Conservation (phyloP, 2,329 filamentous ascomycete genomes). For the Epichloe sp. region DNA sequence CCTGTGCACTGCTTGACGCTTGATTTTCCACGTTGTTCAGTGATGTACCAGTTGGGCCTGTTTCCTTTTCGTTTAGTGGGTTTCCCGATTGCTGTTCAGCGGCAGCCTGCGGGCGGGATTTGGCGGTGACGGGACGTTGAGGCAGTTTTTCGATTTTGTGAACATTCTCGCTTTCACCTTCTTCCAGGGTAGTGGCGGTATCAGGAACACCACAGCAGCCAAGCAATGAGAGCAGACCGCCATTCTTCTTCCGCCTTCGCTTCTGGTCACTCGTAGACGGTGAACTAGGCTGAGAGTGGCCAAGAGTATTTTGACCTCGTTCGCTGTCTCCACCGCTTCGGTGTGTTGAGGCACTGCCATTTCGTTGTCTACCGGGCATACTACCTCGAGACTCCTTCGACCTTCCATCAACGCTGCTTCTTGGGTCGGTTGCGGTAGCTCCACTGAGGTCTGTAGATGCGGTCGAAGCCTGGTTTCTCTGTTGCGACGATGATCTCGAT, state of each 20-base stretch:
- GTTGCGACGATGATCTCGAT: conserved; percentile 48
- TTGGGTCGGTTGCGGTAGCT: conserved; percentile 42
- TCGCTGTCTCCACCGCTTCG: conserved; percentile 42
- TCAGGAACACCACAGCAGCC: conserved; percentile 56
- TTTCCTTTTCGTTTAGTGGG: conserved; percentile 36
- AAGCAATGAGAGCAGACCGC: conserved; percentile 46
- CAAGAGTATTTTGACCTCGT: conserved; percentile 32
- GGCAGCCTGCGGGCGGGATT: conserved; percentile 38
- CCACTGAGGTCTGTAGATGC: conserved; percentile 48
- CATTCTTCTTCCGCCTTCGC: conserved; percentile 43
- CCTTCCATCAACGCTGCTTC: conserved; percentile 48
- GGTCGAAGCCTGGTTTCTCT: conserved; percentile 43
- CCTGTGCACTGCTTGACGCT: conserved; percentile 31
- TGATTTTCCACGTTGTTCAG: conserved; percentile 30
- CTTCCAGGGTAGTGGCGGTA: conserved; percentile 39
- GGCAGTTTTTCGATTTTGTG: conserved; percentile 47
- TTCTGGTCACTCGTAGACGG: conserved; percentile 34
- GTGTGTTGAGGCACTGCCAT: conserved; percentile 56
- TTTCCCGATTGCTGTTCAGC: conserved; percentile 33
- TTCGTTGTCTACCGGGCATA: conserved; percentile 48
- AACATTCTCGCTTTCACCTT: conserved; percentile 37
- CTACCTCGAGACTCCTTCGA: conserved; percentile 55
- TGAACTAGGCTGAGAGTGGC: conserved; percentile 38
- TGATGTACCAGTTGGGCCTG: conserved; percentile 20
- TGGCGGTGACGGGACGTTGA: conserved; percentile 39